A percentile compares a stretch with the other conserved stretches of the same genome.
Conservation (phyloP, 208 protist species). For the Trypanosoma congolense region DNA sequence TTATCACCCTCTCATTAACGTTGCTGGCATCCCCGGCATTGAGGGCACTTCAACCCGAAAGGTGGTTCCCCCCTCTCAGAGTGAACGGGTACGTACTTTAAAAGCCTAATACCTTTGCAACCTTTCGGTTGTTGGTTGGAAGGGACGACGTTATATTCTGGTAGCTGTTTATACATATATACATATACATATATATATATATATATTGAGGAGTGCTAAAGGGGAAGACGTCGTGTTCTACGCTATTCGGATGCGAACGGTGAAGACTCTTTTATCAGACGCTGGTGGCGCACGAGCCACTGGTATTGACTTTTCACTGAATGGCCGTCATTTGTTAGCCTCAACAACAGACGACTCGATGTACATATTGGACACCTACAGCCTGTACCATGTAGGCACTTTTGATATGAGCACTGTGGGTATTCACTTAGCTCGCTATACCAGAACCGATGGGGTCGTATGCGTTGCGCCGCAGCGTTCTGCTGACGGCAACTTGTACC, state of each 20-base stretch:
- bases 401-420: slow-evolving; percentile 55
- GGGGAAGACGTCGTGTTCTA: background rate
- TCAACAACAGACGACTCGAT: slow-evolving; percentile 74
- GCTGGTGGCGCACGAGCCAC: slow-evolving; percentile 69
- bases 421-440: slow-evolving; percentile 61
- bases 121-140: too few species aligned
- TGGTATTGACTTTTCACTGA: slow-evolving; percentile 66
- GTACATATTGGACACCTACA: slow-evolving; percentile 55
- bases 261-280: slow-evolving; percentile 61
- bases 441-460: slow-evolving; percentile 54
- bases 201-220: background rate
- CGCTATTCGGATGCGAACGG: slow-evolving; percentile 17
- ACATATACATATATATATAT: too few species aligned
- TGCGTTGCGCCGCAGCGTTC: slow-evolving; percentile 62
- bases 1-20: too few species aligned
- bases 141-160: too few species aligned
- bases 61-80: too few species aligned
- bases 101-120: too few species aligned
- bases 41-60: too few species aligned
- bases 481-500: slow-evolving; percentile 76
- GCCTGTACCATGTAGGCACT: slow-evolving; percentile 41
- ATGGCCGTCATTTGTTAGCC: slow-evolving; percentile 63
- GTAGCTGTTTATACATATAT: too few species aligned
- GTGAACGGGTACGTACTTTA: too few species aligned
- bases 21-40: too few species aligned